phyloP scores from a whole-genome alignment of 345 rosid genomes.

The Arabis hirsuta region DNA sequence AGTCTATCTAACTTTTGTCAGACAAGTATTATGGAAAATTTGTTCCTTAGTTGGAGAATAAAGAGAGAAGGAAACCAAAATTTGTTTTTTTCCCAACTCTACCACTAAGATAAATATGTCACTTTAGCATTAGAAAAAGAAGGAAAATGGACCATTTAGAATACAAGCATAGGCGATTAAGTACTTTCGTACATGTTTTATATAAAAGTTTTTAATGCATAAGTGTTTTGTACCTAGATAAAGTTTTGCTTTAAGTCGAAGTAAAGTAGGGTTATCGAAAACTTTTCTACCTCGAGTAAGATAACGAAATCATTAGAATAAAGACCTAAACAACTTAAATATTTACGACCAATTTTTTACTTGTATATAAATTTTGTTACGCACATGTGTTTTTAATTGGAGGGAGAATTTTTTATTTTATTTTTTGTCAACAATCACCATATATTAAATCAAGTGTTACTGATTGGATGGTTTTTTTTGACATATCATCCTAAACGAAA shows the following conservation, averaged over 20 bases:
- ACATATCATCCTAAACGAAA: too few species aligned
- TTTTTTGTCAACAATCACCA: too few species aligned
- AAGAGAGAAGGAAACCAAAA: not conserved
- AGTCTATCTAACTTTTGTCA: not conserved
- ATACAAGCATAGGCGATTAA: not conserved
- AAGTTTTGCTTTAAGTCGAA: not conserved
- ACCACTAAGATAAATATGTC: not conserved
- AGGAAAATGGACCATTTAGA: not conserved
- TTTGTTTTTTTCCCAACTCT: not conserved
- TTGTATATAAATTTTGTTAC: not conserved
- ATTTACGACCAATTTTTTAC: not conserved
- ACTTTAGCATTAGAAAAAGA: conserved; percentile 9
- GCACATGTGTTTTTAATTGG: not conserved
- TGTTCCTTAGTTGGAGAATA: not conserved
- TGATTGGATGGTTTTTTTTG: too few species aligned
- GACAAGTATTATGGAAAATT: not conserved
- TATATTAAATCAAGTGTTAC: too few species aligned
- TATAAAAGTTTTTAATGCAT: not conserved
- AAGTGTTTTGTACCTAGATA: conserved; percentile 3
- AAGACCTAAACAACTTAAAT: not conserved
- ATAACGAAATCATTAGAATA: not conserved
- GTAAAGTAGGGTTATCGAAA: not conserved
- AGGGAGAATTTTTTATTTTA: too few species aligned
- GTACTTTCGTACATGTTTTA: not conserved
- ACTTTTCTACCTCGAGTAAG: conserved; percentile 4